These are phyloP conservation scores for Naganishia vishniacii DNA, from an alignment of 768 basidiomycete genomes.

Conservation along the genomic window DNA sequence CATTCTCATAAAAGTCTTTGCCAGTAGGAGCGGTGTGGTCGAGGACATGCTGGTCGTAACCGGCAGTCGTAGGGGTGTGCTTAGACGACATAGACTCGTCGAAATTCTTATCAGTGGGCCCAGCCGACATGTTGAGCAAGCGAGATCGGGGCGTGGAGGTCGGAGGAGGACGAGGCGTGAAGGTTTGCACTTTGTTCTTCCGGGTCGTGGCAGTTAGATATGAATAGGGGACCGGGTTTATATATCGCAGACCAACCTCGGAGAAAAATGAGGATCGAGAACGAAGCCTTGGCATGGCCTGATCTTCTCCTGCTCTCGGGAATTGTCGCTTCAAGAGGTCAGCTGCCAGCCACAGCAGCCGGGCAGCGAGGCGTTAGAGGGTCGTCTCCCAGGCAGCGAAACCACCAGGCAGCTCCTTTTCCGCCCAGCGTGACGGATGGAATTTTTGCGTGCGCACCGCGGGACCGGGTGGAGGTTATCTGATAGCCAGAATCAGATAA, in stretches of 20 bases:
- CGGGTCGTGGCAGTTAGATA: too few relatives aligned
- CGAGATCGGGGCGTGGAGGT: too few relatives aligned
- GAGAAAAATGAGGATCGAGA: too few relatives aligned
- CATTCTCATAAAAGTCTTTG: not conserved
- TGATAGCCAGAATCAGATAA: constrained; percentile 6
- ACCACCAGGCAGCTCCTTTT: too few relatives aligned
- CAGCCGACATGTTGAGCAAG: not conserved
- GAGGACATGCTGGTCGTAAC: constrained; percentile 15
- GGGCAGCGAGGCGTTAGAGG: not conserved
- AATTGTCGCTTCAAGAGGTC: not conserved
- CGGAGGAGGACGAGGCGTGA: not conserved
- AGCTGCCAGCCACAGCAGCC: not conserved
- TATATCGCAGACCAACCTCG: not conserved
- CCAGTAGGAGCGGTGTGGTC: not conserved
- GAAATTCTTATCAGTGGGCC: not conserved
- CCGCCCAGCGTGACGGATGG: not conserved
- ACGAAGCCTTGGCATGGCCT: not conserved
- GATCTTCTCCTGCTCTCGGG: not conserved
- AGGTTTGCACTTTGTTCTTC: too few relatives aligned
- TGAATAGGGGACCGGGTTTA: not conserved
- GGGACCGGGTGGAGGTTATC: constrained; percentile 9
- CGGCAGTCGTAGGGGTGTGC: not conserved
- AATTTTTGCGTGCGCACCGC: not conserved
- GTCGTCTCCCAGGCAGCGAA: not conserved
- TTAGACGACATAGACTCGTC: constrained; percentile 9